Base-by-base conservation (phyloP, 1,139 yeast genomes). In the Starmera stellimalicola region DNA sequence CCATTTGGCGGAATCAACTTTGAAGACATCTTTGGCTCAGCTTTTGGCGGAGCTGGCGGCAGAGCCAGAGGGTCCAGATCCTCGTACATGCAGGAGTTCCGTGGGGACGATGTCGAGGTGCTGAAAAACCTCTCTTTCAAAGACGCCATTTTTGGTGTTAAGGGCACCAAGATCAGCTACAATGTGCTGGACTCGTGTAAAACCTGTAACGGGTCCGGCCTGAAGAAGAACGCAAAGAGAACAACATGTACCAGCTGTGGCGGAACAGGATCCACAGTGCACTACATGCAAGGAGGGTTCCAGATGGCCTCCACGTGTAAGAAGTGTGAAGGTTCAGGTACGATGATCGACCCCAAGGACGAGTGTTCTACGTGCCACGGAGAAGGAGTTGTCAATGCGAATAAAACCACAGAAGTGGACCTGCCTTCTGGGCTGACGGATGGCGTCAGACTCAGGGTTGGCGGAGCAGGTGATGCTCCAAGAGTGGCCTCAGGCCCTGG, bases 261-360 rank as follows among this genome's bases (percentile, higher is more conserved):
- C 38, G 99, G 99, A 38, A 73, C 95, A 0, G 99, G 99, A 7
- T 81, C 88, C 31, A 75, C 82, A 17, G 82, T 88, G 16, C 96
- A 88, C 51, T 65, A 75, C 37, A 70, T 87, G 55, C 79, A 77
- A 47, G 96, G 95, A 8, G 97, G 97, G 0, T 93, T 91, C 73
- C 96, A 88, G 50, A 87, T 93, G 95, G 78, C 95, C 3, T 78
- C 95, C 4, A 85, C 96, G 11, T 91, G 99, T 68, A 70, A 70
- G 34, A 64, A 78, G 2, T 91, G 99, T 68, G 77, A 70, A 33
- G 99, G 99, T 29, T 64, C 83, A 4, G 99, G 99, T 35, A 93
- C 85, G 3, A 68, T 68, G 5, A 77, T 87, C 34, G 72, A 78
- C 31, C 65, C 72, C 27, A 62, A 67, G 14, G 88, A 87, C 49